Evolutionary conservation across 305 asterid genomes (phyloP).

Genomic region (Rubia balearica): DNA sequence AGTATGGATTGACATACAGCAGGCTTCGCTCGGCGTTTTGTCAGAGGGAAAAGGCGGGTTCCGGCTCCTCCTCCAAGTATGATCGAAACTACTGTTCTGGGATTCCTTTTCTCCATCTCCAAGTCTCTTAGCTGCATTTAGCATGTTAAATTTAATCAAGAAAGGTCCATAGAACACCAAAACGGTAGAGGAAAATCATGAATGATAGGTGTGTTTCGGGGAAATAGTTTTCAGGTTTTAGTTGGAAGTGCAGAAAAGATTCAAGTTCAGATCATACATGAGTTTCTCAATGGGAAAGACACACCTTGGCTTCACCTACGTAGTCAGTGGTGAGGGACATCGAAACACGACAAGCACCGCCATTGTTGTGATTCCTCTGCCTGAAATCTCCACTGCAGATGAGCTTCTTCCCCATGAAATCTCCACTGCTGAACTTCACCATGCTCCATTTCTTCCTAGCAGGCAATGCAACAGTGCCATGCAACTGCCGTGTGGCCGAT

Average conservation of each 20-base stretch:
- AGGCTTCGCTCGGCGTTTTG: slow-evolving; percentile 92
- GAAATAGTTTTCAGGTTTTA: neutral
- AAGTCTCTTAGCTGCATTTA: slow-evolving; percentile 57
- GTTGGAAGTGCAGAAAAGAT: too few relatives aligned
- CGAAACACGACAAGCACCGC: slow-evolving; percentile 25
- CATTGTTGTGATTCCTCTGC: slow-evolving; percentile 29
- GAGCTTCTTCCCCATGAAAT: slow-evolving; percentile 68
- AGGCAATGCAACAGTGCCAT: slow-evolving; percentile 27
- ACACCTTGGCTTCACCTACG: slow-evolving; percentile 72
- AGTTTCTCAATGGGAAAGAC: neutral
- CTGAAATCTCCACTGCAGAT: slow-evolving; percentile 26
- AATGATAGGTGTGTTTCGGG: neutral
- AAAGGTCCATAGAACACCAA: neutral
- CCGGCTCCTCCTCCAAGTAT: slow-evolving; percentile 99
- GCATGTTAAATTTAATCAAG: neutral
- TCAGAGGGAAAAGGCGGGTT: slow-evolving; percentile 87
- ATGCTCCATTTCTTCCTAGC: slow-evolving; percentile 30
- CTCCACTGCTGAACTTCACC: slow-evolving; percentile 56
- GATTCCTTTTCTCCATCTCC: slow-evolving; percentile 61
- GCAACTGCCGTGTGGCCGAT: slow-evolving; percentile 42
- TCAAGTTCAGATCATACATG: too few relatives aligned
- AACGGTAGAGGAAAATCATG: neutral
- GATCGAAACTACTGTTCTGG: slow-evolving; percentile 75
- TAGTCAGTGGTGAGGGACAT: slow-evolving; percentile 60
- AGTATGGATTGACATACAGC: slow-evolving; percentile 47